Conservation (phyloP, 2,329 filamentous ascomycete species). For the Colletotrichum sp. region DNA sequence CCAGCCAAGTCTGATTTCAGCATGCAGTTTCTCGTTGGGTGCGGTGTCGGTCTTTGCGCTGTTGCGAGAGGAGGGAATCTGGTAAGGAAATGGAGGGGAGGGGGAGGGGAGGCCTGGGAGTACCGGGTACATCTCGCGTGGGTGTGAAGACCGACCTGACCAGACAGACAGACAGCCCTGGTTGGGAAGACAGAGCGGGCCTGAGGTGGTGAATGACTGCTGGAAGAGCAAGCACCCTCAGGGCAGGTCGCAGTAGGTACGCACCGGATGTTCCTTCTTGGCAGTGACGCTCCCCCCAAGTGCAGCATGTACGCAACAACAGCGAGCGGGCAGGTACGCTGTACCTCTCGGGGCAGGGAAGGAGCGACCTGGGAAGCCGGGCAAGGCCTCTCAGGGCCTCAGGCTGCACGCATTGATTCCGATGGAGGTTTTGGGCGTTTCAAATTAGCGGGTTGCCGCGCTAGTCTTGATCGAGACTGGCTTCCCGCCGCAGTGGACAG, state of each 20-base stretch:
- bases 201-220: neutral
- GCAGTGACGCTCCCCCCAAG: neutral
- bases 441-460: conserved; percentile 20
- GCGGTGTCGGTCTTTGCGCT: neutral
- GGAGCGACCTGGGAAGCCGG: neutral
- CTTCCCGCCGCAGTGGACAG: conserved; percentile 8
- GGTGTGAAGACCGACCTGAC: neutral
- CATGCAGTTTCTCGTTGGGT: neutral
- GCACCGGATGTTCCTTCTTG: neutral
- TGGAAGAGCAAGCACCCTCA: neutral
- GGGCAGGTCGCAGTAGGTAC: neutral
- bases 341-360: neutral
- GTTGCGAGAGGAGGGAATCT: neutral
- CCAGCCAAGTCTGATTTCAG: conserved; percentile 1
- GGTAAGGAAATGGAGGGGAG: neutral
- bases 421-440: conserved; percentile 25
- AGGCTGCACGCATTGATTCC: conserved; percentile 20
- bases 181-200: neutral
- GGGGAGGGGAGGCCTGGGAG: neutral
- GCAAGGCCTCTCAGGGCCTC: neutral
- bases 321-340: neutral
- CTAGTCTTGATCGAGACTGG: conserved; percentile 15
- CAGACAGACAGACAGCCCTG: neutral
- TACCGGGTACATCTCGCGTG: neutral
- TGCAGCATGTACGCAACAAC: neutral